Base-by-base conservation (phyloP, 306 rosid genomes). In the Cicer judaicum region DNA sequence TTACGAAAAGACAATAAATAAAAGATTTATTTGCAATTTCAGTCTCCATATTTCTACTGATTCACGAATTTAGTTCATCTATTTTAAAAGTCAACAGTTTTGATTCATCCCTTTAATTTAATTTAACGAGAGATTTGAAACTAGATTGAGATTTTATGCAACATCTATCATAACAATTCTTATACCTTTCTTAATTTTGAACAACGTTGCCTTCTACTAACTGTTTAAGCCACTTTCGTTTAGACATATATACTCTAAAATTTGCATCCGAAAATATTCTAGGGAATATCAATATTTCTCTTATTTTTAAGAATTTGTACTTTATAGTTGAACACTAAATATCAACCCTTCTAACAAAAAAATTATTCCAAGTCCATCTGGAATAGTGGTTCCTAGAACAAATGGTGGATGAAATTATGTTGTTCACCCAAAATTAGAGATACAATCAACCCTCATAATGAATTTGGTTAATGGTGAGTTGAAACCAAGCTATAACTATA, bases 381-480 rank as follows among this genome's bases (percentile, higher is more conserved):
- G 64, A 59, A 59, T 29, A 59, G 18, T 59, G 16, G 64, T 60
- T 60, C 65, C 14, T 59, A 59, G 43, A 59, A 41, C 65, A 59
- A 59, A 29, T 59, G 43, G 43, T 60, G 65, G 65, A 60, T 34
- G 42, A 60, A 60, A 60, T 60, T 42, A 60, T 65, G 18, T 53
- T 69, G 64, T 53, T 52, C 78, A 63, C 69, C 73, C 61, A 49
- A 68, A 80, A 64, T 9, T 38, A 72, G 50, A 29, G 16, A 62
- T 52, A 38, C 52, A 68, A 68, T n/a, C n/a, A 43, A 80, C 53
- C 38, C 63, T 69, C 44, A 68, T 75, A 44, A 81, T 42, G 63
- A 70, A 76, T 29, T 76, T 76, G 40, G 62, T 75, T 62, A 65
- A 65, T 42, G 69, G 16, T 47, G 38, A 75, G 77, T 52, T 18